A percentile compares a stretch with the other conserved stretches of the same genome.
These are phyloP conservation scores for Kentomonas sorsogonicus DNA, from an alignment of 208 protist species.

Conservation along the genomic window DNA sequence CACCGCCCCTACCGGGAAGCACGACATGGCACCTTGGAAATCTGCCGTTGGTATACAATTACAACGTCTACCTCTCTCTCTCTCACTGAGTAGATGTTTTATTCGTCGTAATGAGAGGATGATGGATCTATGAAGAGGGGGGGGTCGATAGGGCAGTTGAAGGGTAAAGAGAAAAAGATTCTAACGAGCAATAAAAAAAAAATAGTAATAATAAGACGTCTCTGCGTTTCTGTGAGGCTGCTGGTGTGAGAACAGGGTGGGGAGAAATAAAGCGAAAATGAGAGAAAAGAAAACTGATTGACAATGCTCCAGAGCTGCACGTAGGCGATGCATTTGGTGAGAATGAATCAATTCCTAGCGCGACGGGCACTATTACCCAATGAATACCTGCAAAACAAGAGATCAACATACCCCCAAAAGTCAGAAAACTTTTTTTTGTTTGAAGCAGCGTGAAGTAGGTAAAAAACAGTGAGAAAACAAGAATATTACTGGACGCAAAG, in stretches of 20 bases:
- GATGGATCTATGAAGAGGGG: too few relatives aligned
- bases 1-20: too few relatives aligned
- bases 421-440: neutral
- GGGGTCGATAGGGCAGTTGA: too few relatives aligned
- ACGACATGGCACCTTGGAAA: too few relatives aligned
- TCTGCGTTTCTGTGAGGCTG: neutral
- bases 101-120: too few relatives aligned
- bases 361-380: neutral
- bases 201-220: neutral
- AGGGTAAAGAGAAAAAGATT: neutral
- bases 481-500: neutral
- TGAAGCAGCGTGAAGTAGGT: neutral
- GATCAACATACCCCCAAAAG: neutral
- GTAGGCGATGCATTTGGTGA: neutral
- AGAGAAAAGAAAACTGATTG: neutral
- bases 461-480: constrained; percentile 1
- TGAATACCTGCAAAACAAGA: neutral
- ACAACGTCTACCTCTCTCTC: too few relatives aligned
- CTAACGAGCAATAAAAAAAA: neutral
- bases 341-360: neutral
- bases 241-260: neutral
- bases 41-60: too few relatives aligned
- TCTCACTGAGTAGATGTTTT: too few relatives aligned
- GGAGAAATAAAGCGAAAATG: constrained; percentile 1
- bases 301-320: neutral